phyloP scores from a whole-genome alignment of 1,284 basidiomycete species.

The Ganoderma multipileum region DNA sequence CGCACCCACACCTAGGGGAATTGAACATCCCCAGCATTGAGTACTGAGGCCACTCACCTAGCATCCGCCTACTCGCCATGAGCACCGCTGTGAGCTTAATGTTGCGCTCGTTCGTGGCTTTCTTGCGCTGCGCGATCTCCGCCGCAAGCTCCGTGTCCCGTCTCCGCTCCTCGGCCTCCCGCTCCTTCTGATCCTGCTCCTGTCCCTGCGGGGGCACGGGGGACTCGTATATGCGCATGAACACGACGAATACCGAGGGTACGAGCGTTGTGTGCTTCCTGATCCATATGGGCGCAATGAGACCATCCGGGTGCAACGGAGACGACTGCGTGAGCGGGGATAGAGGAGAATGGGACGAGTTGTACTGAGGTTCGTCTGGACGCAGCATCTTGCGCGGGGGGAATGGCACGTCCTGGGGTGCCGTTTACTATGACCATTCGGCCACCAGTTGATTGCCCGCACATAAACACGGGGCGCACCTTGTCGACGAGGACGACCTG shows the following conservation, averaged over 20 bases:
- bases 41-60: constrained; percentile 55
- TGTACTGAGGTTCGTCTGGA: constrained; percentile 58
- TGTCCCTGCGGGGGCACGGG: constrained; percentile 62
- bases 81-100: constrained; percentile 96
- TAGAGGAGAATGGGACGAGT: constrained; percentile 80
- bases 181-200: constrained; percentile 65
- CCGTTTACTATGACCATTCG: constrained; percentile 20
- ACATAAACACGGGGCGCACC: constrained; percentile 43
- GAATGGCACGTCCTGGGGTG: constrained; percentile 69
- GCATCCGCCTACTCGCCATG: constrained; percentile 84
- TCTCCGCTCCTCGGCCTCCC: constrained; percentile 71
- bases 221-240: constrained; percentile 82
- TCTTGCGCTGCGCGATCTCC: constrained; percentile 83
- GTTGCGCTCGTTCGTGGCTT: constrained; percentile 80
- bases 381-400: constrained; percentile 84
- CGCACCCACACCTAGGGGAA: background rate
- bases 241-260: constrained; percentile 92
- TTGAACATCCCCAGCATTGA: background rate
- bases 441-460: background rate
- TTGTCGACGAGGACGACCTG: constrained; percentile 85
- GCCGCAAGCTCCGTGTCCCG: constrained; percentile 79
- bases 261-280: constrained; percentile 92
- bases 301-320: constrained; percentile 91
- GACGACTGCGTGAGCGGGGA: constrained; percentile 90
- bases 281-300: constrained; percentile 97